phyloP scores from a whole-genome alignment of 2,329 filamentous ascomycete genomes.

The Chaetomiaceae sp. region DNA sequence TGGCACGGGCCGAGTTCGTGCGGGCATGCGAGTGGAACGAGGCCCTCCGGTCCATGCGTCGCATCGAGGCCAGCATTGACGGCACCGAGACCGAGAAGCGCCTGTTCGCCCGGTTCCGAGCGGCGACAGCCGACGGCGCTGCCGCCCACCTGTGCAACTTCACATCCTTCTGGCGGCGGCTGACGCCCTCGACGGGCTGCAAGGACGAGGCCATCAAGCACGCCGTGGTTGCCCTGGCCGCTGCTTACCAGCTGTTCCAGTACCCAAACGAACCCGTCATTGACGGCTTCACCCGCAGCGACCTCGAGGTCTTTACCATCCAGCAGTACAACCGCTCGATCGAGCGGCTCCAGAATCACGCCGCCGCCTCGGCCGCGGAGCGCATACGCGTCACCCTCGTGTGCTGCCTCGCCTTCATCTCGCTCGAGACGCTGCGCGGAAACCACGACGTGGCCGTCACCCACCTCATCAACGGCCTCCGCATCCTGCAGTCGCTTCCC shows the following conservation, averaged over 20 bases:
- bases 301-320: conserved; percentile 33
- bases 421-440: conserved; percentile 24
- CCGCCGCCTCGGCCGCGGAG: conserved; percentile 20
- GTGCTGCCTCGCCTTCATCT: conserved; percentile 28
- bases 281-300: conserved; percentile 19
- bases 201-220: conserved; percentile 27
- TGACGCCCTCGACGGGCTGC: conserved; percentile 26
- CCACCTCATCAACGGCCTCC: conserved; percentile 26
- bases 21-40: conserved; percentile 24
- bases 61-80: conserved; percentile 32
- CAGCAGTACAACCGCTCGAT: conserved; percentile 35
- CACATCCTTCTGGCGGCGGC: conserved; percentile 26
- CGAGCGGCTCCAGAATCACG: conserved; percentile 27
- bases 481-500: conserved; percentile 24
- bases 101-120: conserved; percentile 33
- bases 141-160: conserved; percentile 21
- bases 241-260: conserved; percentile 25
- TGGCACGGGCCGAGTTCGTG: conserved; percentile 24
- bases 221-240: conserved; percentile 28
- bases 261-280: conserved; percentile 24
- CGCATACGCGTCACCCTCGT: conserved; percentile 25
- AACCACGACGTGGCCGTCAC: conserved; percentile 23
- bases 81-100: conserved; percentile 31
- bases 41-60: conserved; percentile 27
- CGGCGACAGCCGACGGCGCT: conserved; percentile 27